Evolutionary conservation across 2,329 filamentous ascomycete genomes (phyloP).

Genomic region (Verticillium tricorpus): DNA sequence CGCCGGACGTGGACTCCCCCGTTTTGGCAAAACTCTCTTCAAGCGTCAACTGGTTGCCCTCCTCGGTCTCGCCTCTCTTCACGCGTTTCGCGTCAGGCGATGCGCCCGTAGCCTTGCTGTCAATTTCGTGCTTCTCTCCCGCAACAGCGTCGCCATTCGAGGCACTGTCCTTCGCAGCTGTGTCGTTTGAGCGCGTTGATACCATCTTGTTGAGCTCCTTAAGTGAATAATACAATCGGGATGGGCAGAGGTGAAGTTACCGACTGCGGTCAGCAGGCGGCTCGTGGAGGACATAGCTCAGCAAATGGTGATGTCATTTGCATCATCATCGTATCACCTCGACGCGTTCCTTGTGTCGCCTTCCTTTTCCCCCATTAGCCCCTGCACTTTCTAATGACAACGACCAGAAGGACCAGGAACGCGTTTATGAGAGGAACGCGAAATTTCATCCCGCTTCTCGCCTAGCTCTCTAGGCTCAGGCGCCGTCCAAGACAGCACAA

Average conservation of each 20-base stretch:
- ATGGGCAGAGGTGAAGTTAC: no score
- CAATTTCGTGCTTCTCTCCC: constrained; percentile 10
- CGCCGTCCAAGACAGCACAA: background rate
- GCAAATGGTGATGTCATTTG: constrained; percentile 2
- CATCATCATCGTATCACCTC: background rate
- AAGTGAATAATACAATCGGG: no score
- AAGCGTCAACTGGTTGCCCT: constrained; percentile 6
- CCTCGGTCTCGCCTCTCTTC: constrained; percentile 6
- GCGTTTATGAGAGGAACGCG: background rate
- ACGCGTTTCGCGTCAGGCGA: constrained; percentile 9
- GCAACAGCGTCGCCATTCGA: background rate
- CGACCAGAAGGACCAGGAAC: background rate
- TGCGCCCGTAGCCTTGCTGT: background rate
- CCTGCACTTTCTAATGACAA: background rate
- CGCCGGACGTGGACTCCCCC: background rate
- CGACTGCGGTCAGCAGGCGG: background rate
- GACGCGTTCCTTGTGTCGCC: background rate
- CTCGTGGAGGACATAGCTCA: background rate
- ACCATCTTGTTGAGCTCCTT: background rate
- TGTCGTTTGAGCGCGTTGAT: background rate
- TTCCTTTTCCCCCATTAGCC: background rate
- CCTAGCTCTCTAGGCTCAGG: background rate
- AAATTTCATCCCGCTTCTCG: background rate
- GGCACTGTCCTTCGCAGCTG: background rate
- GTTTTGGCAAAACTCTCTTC: constrained; percentile 8